Conservation (phyloP, 192 early-diverging fungal species). For the Lobosporangium transversale region DNA sequence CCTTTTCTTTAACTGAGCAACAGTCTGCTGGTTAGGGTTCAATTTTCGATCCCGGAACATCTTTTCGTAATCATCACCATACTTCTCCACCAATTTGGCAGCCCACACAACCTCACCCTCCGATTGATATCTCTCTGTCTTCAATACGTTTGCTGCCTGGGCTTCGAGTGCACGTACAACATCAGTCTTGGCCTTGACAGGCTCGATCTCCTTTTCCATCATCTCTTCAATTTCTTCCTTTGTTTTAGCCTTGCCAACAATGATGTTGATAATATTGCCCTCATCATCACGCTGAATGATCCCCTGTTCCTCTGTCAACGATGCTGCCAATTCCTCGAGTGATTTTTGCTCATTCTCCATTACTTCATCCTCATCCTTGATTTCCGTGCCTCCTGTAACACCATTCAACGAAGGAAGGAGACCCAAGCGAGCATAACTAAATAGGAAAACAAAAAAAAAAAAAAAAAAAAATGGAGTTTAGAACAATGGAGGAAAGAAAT, state of each 20-base stretch:
- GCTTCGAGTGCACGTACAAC: slow-evolving; percentile 70
- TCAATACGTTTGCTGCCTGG: slow-evolving; percentile 58
- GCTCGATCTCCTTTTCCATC: slow-evolving; percentile 57
- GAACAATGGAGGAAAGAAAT: not conserved
- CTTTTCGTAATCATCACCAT: slow-evolving; percentile 76
- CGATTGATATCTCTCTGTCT: slow-evolving; percentile 61
- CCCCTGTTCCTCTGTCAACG: slow-evolving; percentile 72
- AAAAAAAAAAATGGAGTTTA: not conserved
- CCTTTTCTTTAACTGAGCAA: slow-evolving; percentile 69
- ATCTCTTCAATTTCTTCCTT: slow-evolving; percentile 56
- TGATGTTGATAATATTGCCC: slow-evolving; percentile 76
- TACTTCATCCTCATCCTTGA: slow-evolving; percentile 57
- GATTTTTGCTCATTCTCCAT: slow-evolving; percentile 60
- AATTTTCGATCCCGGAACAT: slow-evolving; percentile 83
- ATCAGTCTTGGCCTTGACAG: slow-evolving; percentile 63
- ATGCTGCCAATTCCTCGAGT: slow-evolving; percentile 63
- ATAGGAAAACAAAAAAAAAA: not conserved
- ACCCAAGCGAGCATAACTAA: slow-evolving; percentile 75
- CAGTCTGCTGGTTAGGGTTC: slow-evolving; percentile 77
- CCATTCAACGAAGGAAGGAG: slow-evolving; percentile 65
- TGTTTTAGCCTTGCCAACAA: slow-evolving; percentile 67
- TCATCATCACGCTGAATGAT: slow-evolving; percentile 79
- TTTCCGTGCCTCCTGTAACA: slow-evolving; percentile 64
- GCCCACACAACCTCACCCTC: slow-evolving; percentile 67
- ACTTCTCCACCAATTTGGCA: slow-evolving; percentile 70